Evolutionary conservation across 352 stramenopile genomes (phyloP).

Genomic region (Globisporangium barbulae): DNA sequence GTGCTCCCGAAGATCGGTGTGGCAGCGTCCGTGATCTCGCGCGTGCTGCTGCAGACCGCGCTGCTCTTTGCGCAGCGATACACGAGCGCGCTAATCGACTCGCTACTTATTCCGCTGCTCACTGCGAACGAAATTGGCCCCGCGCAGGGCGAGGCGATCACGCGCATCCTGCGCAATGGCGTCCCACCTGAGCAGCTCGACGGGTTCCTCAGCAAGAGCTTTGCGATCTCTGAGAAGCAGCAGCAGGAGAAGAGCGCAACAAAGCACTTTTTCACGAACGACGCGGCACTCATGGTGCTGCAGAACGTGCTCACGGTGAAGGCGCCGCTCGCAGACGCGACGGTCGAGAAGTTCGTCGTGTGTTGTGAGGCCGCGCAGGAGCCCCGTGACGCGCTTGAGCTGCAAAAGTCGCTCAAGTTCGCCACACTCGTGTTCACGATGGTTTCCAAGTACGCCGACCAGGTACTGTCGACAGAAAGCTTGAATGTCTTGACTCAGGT

Average conservation of each 20-base stretch:
- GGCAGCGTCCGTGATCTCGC: conserved; percentile 69
- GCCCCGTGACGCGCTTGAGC: conserved; percentile 21
- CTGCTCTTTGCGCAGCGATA: conserved; percentile 55
- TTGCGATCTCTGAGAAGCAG: conserved; percentile 14
- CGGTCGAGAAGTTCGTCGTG: conserved; percentile 44
- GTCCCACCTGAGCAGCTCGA: conserved; percentile 50
- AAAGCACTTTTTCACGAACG: conserved; percentile 51
- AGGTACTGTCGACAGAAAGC: conserved; percentile 10
- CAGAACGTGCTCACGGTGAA: conserved; percentile 72
- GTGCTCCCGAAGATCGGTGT: conserved; percentile 54
- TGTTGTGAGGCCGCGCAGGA: conserved; percentile 44
- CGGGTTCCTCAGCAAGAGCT: conserved; percentile 34
- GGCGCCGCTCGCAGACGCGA: conserved; percentile 36
- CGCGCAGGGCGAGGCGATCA: conserved; percentile 67
- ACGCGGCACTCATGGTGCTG: conserved; percentile 63
- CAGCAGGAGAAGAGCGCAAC: neutral
- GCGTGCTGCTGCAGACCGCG: conserved; percentile 57
- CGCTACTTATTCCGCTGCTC: conserved; percentile 54
- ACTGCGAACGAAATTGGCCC: conserved; percentile 30
- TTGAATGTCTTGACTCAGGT: too few relatives aligned
- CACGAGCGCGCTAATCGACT: conserved; percentile 36
- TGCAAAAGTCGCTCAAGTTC: conserved; percentile 53
- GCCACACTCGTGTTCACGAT: conserved; percentile 63
- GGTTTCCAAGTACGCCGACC: conserved; percentile 55
- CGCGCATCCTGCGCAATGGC: conserved; percentile 53